Conservation (phyloP, 352 stramenopile genomes). For the Albugo candida region DNA sequence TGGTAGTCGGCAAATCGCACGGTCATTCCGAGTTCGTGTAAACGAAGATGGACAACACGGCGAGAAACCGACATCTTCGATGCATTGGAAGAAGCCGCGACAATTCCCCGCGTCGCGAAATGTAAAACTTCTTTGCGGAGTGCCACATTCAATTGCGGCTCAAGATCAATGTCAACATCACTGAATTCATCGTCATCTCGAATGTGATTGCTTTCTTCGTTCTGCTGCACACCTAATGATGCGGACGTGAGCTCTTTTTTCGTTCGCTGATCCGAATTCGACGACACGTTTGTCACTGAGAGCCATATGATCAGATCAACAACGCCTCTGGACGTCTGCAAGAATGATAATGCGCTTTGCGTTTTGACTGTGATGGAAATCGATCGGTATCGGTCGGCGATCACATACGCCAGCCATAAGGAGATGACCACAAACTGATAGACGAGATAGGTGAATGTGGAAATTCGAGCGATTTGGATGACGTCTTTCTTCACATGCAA, state of each 20-base stretch:
- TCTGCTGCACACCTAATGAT: not conserved
- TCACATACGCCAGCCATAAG: conserved; percentile 45
- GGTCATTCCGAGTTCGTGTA: conserved; percentile 68
- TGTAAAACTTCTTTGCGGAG: conserved; percentile 77
- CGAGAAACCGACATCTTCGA: conserved; percentile 22
- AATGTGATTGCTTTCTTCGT: not conserved
- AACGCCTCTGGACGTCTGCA: conserved; percentile 54
- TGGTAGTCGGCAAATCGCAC: conserved; percentile 67
- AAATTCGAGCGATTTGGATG: conserved; percentile 60
- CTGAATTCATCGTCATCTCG: conserved; percentile 9
- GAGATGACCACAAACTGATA: conserved; percentile 73
- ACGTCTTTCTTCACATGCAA: conserved; percentile 62
- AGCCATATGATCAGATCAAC: conserved; percentile 76
- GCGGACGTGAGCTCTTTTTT: conserved; percentile 21
- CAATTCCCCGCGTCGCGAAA: conserved; percentile 71
- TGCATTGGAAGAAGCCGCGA: conserved; percentile 50
- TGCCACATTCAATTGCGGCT: conserved; percentile 72
- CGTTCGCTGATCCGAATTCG: conserved; percentile 17
- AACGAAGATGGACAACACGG: conserved; percentile 40
- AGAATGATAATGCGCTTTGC: conserved; percentile 38
- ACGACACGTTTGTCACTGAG: conserved; percentile 9
- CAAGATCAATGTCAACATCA: conserved; percentile 58
- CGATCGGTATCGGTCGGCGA: conserved; percentile 8
- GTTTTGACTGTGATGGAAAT: conserved; percentile 5
- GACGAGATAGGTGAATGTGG: conserved; percentile 57